Percentiles rank a stretch among this genome's conserved stretches.
Conservation (phyloP, 1,139 yeast species). For the Magnusiomyces starmeri region DNA sequence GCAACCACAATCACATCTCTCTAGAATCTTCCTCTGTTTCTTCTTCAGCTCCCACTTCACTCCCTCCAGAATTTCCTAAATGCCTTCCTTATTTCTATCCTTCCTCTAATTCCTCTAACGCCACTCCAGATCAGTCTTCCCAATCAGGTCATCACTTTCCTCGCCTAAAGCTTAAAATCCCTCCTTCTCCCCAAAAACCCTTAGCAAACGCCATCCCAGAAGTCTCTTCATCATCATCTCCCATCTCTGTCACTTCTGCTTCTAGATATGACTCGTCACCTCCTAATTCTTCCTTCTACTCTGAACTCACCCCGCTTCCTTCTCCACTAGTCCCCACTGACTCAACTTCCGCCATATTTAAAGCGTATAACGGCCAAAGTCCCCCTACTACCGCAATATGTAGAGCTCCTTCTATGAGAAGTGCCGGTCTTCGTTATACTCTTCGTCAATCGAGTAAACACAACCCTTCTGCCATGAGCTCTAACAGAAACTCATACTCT, state of each 20-base stretch:
- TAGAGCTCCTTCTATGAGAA: conserved; percentile 17
- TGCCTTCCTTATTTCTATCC: too few species aligned
- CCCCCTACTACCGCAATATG: conserved; percentile 25
- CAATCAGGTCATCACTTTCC: too few species aligned
- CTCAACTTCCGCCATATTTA: conserved; percentile 19
- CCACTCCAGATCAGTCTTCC: too few species aligned
- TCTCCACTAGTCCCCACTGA: conserved; percentile 27
- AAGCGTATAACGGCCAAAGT: conserved; percentile 22
- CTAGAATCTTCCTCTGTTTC: too few species aligned
- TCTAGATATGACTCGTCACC: conserved; percentile 7
- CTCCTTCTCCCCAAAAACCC: not conserved
- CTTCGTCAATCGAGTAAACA: not conserved
- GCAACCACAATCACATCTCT: not conserved
- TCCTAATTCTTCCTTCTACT: conserved; percentile 8
- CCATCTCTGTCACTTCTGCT: conserved; percentile 7
- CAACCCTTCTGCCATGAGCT: not conserved
- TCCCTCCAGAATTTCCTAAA: too few species aligned
- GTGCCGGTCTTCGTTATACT: conserved; percentile 5
- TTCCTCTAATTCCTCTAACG: too few species aligned
- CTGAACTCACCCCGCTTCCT: conserved; percentile 29
- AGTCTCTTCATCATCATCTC: conserved; percentile 5
- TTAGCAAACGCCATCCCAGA: not conserved
- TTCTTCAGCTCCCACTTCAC: too few species aligned
- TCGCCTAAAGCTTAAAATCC: conserved; percentile 3
- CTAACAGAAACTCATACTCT: not conserved